Conservation (phyloP, 495 filamentous ascomycete genomes). For the Penicillium lividum region DNA sequence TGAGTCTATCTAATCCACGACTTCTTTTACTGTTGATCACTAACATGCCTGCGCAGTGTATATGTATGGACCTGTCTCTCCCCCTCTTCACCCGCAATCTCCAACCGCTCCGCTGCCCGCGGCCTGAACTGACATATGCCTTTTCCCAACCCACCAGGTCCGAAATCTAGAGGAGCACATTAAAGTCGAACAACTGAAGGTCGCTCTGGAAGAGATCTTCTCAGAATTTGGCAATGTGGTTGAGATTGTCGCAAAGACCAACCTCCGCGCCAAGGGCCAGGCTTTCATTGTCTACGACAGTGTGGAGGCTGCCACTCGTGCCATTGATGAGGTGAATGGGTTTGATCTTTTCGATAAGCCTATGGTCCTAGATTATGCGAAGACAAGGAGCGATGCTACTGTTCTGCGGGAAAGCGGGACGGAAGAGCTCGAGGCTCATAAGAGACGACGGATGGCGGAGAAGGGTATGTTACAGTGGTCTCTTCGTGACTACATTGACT, state of each 20-base stretch:
- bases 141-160: slow-evolving; percentile 50
- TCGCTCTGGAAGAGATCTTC: slow-evolving; percentile 77
- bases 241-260: slow-evolving; percentile 90
- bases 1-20: slow-evolving; percentile 25
- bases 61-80: slow-evolving; percentile 44
- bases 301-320: slow-evolving; percentile 69
- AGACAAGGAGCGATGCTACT: slow-evolving; percentile 84
- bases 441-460: slow-evolving; percentile 81
- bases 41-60: slow-evolving; percentile 43
- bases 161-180: slow-evolving; percentile 92
- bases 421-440: slow-evolving; percentile 86
- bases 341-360: slow-evolving; percentile 94
- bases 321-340: slow-evolving; percentile 87
- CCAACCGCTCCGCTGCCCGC: slow-evolving; percentile 18
- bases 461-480: slow-evolving; percentile 63
- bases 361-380: slow-evolving; percentile 84
- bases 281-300: slow-evolving; percentile 94
- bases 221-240: slow-evolving; percentile 86
- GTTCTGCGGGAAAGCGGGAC: slow-evolving; percentile 70
- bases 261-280: slow-evolving; percentile 90
- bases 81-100: slow-evolving; percentile 20
- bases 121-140: slow-evolving; percentile 16
- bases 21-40: slow-evolving; percentile 9
- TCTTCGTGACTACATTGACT: not conserved
- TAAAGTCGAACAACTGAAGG: slow-evolving; percentile 76